Evolutionary conservation across 2,329 filamentous ascomycete genomes (phyloP).

Genomic region (Exophiala oligosperma): DNA sequence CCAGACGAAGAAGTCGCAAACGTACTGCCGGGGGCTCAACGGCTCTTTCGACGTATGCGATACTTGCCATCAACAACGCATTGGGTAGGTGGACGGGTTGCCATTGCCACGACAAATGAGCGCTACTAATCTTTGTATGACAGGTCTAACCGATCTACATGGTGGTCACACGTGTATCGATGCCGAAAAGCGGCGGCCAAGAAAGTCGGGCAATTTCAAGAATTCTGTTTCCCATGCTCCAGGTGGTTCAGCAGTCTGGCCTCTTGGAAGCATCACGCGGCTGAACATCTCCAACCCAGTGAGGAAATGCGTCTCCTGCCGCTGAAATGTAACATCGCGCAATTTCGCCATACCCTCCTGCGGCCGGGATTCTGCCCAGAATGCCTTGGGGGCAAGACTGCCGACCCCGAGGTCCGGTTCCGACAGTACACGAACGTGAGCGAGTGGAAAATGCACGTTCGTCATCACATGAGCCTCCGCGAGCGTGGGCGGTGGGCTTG

Average conservation of each 20-base stretch:
- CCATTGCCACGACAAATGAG: not conserved
- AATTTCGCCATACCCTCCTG: slow-evolving; percentile 3
- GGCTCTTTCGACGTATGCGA: not conserved
- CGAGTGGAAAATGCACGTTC: slow-evolving; percentile 6
- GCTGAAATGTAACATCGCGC: slow-evolving; percentile 4
- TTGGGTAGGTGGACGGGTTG: not conserved
- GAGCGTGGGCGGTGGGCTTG: not conserved
- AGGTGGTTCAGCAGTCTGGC: not conserved
- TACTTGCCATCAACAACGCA: not conserved
- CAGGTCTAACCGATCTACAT: not conserved
- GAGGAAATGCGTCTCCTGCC: not conserved
- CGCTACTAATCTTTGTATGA: not conserved
- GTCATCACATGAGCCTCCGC: not conserved
- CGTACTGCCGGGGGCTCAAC: slow-evolving; percentile 9
- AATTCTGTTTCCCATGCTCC: slow-evolving; percentile 9
- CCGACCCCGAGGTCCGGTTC: not conserved
- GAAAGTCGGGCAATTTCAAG: not conserved
- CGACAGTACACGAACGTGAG: slow-evolving; percentile 3
- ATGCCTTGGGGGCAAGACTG: not conserved
- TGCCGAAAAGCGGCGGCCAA: not conserved
- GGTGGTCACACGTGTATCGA: not conserved
- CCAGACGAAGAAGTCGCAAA: not conserved
- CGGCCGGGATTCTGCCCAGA: slow-evolving; percentile 6
- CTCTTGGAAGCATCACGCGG: not conserved
- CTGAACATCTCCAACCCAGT: not conserved